Percentiles rank a stretch among this genome's conserved stretches.
Evolutionary conservation across 164 flowering plant species (phyloP).

Genomic region (Liriodendron chinense): DNA sequence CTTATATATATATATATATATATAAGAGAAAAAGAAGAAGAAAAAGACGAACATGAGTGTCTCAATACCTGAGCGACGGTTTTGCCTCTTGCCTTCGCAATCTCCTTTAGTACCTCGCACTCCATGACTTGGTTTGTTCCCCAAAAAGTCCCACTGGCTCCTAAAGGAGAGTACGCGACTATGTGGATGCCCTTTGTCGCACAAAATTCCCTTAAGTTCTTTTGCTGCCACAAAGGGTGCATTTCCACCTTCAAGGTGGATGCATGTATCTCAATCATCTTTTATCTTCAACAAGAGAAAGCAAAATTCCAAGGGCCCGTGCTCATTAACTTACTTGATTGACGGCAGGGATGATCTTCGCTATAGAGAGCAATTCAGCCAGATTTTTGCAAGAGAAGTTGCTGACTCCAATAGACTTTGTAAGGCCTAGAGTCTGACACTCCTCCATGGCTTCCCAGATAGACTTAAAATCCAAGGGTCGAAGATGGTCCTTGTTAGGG

Average conservation of each 20-base stretch:
- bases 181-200: slow-evolving; percentile 16
- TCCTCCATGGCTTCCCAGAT: slow-evolving; percentile 22
- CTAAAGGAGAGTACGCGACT: slow-evolving; percentile 30
- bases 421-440: slow-evolving; percentile 17
- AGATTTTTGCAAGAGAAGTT: slow-evolving; percentile 25
- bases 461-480: slow-evolving; percentile 11
- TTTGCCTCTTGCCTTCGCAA: slow-evolving; percentile 28
- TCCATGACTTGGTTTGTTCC: slow-evolving; percentile 22
- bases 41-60: neutral
- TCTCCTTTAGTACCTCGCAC: slow-evolving; percentile 16
- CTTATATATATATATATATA: too few species aligned
- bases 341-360: slow-evolving; percentile 17
- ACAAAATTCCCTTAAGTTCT: slow-evolving; percentile 23
- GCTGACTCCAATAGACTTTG: slow-evolving; percentile 22
- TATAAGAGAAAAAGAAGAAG: too few species aligned
- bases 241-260: slow-evolving; percentile 25
- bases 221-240: slow-evolving; percentile 31
- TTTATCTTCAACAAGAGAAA: neutral
- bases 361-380: neutral
- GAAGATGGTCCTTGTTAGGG: slow-evolving; percentile 2
- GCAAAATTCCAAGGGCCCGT: neutral
- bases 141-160: slow-evolving; percentile 19
- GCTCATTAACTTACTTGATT: slow-evolving; percentile 8
- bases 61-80: slow-evolving; percentile 24
- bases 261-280: neutral